Base-by-base conservation (phyloP, 495 filamentous ascomycete genomes). In the Penicillium subrubescens region DNA sequence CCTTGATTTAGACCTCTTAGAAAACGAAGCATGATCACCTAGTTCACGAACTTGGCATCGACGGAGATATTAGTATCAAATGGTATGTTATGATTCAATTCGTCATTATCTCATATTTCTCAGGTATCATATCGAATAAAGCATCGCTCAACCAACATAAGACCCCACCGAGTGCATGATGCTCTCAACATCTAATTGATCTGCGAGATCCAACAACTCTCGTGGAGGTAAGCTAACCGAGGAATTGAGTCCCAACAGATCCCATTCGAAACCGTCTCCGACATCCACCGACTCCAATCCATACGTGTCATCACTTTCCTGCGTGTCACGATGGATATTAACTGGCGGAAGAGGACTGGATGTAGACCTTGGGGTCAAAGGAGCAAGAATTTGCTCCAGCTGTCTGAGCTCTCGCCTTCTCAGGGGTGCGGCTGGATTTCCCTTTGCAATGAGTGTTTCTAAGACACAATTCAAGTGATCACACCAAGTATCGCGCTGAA, bases 171-270 rank as follows among this genome's bases (percentile, higher is more conserved):
- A 73, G 43, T 69, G 66, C 67, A 76, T 71, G 6, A 76, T 71
- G n/a, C 70, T 65, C 12, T 76, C 72, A 39, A 74, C 57, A 39
- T 74, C 72, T n/a, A 76, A 52, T 48, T 74, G 73, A 60, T 73
- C 68, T 6, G 73, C 73, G 31, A 76, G 61, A 60, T 74, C 71
- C 14, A 73, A 57, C 48, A 76, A 41, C 21, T 74, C 73, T 34
- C 52, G 50, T 15, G 73, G 70, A 11, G 72, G 68, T 25, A 76
- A 62, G 39, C 70, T 74, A 21, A 74, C 73, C 0, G 68, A 69
- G 0, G 66, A 63, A 62, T 74, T 73, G 4, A 71, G 43, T 0
- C 61, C 72, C 3, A 76, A 44, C 37, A 76, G 25, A 58, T 76
- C 73, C 72, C 73, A 76, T 51, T 70, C 72, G 50, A 72, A 71